Conservation (phyloP, 208 protist genomes). For the Acanthamoeba comandoni region DNA sequence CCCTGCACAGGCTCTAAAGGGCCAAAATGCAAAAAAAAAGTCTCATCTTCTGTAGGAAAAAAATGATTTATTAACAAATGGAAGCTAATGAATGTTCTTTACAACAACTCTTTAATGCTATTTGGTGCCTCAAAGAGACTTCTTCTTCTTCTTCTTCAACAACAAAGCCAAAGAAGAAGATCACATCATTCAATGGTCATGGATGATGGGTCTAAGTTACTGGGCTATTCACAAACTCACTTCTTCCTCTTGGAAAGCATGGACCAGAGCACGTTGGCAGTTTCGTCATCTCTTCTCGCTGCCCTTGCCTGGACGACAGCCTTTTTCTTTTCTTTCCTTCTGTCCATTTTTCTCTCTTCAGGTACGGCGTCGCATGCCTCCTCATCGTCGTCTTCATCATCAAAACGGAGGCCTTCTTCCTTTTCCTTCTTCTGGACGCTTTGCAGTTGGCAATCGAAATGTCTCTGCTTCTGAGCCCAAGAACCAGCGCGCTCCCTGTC, state of each 20-base stretch:
- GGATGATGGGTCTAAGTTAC: too few species aligned
- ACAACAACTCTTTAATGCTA: too few species aligned
- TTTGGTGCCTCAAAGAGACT: too few species aligned
- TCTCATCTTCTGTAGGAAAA: too few species aligned
- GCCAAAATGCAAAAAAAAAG: too few species aligned
- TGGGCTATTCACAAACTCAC: too few species aligned
- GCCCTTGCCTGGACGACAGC: background rate
- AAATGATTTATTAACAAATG: too few species aligned
- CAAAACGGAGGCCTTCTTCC: slow-evolving; percentile 17
- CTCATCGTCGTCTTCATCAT: slow-evolving; percentile 20
- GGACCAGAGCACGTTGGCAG: slow-evolving; percentile 18
- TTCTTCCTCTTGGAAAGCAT: slow-evolving; percentile 19
- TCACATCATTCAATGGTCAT: too few species aligned
- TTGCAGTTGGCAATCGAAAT: slow-evolving; percentile 12
- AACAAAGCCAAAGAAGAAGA: too few species aligned
- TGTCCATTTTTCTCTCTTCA: background rate
- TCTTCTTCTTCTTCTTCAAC: too few species aligned
- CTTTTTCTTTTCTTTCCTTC: slow-evolving; percentile 35
- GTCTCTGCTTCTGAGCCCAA: background rate
- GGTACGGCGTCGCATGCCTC: background rate
- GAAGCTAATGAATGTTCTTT: too few species aligned
- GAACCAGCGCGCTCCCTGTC: background rate
- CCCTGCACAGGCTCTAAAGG: too few species aligned
- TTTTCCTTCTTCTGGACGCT: background rate
- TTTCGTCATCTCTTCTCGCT: background rate